phyloP scores from a whole-genome alignment of 169 alveolate species.

The Cryptosporidium tyzzeri region DNA sequence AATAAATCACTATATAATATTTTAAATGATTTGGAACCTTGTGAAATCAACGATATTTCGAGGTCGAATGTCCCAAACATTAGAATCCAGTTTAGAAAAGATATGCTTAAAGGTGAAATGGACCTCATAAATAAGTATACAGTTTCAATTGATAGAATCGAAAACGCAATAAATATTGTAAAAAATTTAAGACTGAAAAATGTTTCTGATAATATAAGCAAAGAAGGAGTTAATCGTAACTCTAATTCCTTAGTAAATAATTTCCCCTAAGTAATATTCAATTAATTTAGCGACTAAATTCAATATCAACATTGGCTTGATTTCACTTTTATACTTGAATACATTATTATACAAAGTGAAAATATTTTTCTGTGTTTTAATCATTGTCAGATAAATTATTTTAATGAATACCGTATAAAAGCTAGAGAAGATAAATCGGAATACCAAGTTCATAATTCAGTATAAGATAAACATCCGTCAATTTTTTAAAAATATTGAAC shows the following conservation, averaged over 20 bases:
- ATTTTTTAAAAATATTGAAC: no score
- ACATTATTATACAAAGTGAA: no score
- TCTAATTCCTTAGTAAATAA: background rate
- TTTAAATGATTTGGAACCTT: constrained; percentile 37
- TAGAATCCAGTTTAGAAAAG: constrained; percentile 70
- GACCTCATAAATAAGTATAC: constrained; percentile 23
- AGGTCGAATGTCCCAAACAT: constrained; percentile 77
- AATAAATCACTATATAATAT: constrained; percentile 33
- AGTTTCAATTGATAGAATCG: constrained; percentile 26
- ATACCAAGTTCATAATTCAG: no score
- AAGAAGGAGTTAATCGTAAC: background rate
- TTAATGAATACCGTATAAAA: no score
- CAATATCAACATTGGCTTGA: background rate
- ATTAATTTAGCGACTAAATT: background rate
- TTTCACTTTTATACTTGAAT: background rate
- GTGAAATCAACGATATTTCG: constrained; percentile 63
- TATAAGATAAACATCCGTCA: background rate
- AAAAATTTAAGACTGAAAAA: constrained; percentile 28
- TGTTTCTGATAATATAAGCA: constrained; percentile 7
- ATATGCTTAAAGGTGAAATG: constrained; percentile 71
- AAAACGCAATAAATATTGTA: constrained; percentile 26
- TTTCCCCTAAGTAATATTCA: background rate
- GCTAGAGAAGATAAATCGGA: background rate
- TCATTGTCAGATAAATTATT: background rate
- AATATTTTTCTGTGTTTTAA: background rate